Evolutionary conservation across 176 grass and related monocot species (phyloP).

Genomic region (Tillandsia leiboldiana): DNA sequence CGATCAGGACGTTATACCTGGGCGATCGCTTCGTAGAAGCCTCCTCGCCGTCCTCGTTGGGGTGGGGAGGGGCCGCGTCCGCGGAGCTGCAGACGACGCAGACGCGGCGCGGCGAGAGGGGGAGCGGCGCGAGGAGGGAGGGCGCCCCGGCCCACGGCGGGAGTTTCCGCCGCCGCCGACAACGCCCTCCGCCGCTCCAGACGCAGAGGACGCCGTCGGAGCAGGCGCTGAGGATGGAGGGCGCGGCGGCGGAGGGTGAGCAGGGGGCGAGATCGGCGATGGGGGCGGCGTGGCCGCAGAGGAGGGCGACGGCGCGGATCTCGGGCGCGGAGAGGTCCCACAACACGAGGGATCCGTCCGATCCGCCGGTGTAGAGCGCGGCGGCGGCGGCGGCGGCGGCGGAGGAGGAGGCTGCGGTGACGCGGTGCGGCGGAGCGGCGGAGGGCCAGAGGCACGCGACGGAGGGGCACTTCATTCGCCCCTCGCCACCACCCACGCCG

Average conservation of each 20-base stretch:
- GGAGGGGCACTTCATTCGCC: constrained; percentile 75
- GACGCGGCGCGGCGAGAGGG: constrained; percentile 30
- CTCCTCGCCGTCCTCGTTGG: background rate
- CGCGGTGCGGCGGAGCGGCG: constrained; percentile 57
- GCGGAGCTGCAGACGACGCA: constrained; percentile 49
- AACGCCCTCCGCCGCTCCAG: constrained; percentile 47
- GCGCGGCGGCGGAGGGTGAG: constrained; percentile 21
- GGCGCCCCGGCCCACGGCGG: constrained; percentile 74
- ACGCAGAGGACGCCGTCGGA: constrained; percentile 58
- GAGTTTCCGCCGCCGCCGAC: constrained; percentile 62
- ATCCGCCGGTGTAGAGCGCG: constrained; percentile 68
- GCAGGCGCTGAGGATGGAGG: constrained; percentile 49
- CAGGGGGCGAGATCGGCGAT: constrained; percentile 24
- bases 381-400: constrained; percentile 21
- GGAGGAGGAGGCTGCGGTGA: constrained; percentile 19
- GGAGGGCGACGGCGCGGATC: constrained; percentile 46
- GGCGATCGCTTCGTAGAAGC: background rate
- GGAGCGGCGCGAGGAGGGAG: constrained; percentile 34
- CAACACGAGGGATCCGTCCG: constrained; percentile 70
- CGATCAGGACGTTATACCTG: constrained; percentile 44
- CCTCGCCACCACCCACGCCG: background rate
- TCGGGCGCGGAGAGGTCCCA: constrained; percentile 38
- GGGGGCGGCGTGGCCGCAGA: constrained; percentile 73
- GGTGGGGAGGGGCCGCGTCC: constrained; percentile 22
- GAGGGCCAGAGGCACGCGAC: constrained; percentile 78